Evolutionary conservation across 345 rosid genomes (phyloP).

Genomic region (Pistacia vera): DNA sequence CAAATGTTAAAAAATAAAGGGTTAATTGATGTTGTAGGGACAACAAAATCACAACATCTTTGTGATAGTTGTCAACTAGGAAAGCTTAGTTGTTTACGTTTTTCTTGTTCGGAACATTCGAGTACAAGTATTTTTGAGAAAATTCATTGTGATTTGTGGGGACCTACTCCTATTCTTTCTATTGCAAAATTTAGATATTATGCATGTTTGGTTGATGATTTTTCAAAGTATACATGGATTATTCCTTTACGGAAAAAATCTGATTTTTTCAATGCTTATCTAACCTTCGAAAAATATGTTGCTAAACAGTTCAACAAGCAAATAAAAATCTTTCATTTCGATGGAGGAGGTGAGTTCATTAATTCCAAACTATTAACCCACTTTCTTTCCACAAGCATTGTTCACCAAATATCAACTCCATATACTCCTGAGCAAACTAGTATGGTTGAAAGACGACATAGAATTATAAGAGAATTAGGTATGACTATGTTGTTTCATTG

Average conservation of each 20-base stretch:
- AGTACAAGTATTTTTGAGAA: no score
- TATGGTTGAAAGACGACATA: no score
- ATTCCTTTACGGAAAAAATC: constrained; percentile 7
- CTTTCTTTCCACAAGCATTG: no score
- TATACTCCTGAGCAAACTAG: no score
- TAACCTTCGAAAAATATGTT: constrained; percentile 15
- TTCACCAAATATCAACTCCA: no score
- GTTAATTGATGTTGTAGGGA: constrained; percentile 1
- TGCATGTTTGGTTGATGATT: no score
- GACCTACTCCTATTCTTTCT: no score
- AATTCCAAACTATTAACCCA: no score
- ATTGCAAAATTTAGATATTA: no score
- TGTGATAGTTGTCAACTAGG: constrained; percentile 23
- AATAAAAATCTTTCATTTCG: not conserved
- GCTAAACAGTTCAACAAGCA: constrained; percentile 10
- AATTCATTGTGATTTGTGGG: no score
- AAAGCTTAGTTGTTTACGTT: constrained; percentile 8
- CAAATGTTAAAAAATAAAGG: not conserved
- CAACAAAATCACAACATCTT: not conserved
- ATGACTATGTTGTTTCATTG: no score
- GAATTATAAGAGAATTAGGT: no score
- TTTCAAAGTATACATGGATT: constrained; percentile 8
- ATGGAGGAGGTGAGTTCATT: not conserved
- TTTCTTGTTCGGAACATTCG: not conserved
- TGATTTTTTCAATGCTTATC: constrained; percentile 9